Evolutionary conservation across 768 basidiomycete genomes (phyloP), one percentile per base, ranked within the genome.

Genomic region (Boletus tylopilopsis): DNA sequence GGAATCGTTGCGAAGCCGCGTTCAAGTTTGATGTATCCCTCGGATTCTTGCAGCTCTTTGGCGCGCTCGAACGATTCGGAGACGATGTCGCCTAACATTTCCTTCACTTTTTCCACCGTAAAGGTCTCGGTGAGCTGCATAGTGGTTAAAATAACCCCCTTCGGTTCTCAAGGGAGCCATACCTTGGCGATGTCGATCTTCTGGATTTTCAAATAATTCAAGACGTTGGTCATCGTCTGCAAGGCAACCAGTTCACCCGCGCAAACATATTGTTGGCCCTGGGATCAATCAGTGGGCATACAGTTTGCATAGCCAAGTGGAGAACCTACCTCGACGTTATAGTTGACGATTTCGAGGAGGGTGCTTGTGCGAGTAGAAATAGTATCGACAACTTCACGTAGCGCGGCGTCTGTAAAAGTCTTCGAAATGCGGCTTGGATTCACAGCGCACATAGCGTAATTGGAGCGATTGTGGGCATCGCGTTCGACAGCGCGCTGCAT

Each of bases 191-290:
- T 88, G 64, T 97, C 94, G 37, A 96, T 87, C 79, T 95, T 98
- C 75, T 99, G 85, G 8, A 93, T 73, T 73, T 98, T 99, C 57
- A 99, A 73, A 69, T 92, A 94, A 73, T 99, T 99, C 59, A 98
- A 75, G 38, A 95, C 94, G 57, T 95, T 95, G 15, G 94, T 95
- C 75, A 98, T 79, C 0, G 93, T 90, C 57, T 96, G 93, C 30
- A 98, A 75, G 1, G 91, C 90, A 27, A 94, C 76, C 33, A 98
- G 82, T 67, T 98, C 95, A 69, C 96, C 96, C 37, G 96, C 96
- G 60, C 93, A 96, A 55, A 99, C 96, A 68, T 98, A 98, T 90
- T 99, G 96, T 81, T 96, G 94, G 54, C 95, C 95, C 87, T 96
- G 71, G 47, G 35, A 49, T 27, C 34, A 37, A 48, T 35, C 56